Percentiles rank a stretch among this genome's conserved stretches.
phyloP scores from a whole-genome alignment of 495 filamentous ascomycete genomes.

The Neurospora tetrasperma region DNA sequence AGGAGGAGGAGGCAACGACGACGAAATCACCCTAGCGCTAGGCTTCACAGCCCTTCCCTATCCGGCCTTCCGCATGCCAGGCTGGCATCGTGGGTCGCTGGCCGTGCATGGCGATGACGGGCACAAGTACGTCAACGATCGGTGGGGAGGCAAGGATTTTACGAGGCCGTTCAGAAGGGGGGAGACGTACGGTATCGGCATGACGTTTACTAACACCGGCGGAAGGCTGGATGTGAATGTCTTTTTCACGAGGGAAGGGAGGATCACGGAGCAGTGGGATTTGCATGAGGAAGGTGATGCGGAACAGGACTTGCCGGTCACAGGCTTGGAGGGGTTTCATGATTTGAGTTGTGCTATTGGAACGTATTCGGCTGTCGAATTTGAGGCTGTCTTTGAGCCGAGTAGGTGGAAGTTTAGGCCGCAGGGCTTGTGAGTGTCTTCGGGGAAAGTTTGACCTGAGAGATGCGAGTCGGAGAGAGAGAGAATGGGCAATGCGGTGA shows the following conservation, averaged over 20 bases:
- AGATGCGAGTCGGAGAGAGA: not conserved
- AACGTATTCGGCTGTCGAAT: constrained; percentile 58
- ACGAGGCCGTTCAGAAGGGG: constrained; percentile 35
- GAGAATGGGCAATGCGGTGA: not conserved
- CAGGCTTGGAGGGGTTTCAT: constrained; percentile 67
- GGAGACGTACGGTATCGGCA: constrained; percentile 49
- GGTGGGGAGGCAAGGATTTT: constrained; percentile 72
- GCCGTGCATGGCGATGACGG: constrained; percentile 89
- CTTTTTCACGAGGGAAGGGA: constrained; percentile 71
- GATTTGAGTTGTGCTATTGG: constrained; percentile 79
- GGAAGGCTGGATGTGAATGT: constrained; percentile 46
- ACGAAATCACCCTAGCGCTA: constrained; percentile 58
- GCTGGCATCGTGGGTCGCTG: constrained; percentile 82
- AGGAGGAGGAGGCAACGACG: constrained; percentile 16
- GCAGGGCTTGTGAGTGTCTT: constrained; percentile 2
- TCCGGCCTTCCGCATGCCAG: constrained; percentile 76
- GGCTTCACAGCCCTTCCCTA: constrained; percentile 77
- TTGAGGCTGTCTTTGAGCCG: constrained; percentile 58
- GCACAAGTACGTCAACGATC: constrained; percentile 75
- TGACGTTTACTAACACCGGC: constrained; percentile 45
- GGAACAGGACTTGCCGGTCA: constrained; percentile 49
- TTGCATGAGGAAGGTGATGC: constrained; percentile 75
- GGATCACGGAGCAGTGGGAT: constrained; percentile 58
- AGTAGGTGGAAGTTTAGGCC: constrained; percentile 27
- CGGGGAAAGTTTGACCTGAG: not conserved